Base-by-base conservation (phyloP, 805 yeast genomes). In the Saccharomycopsis sp. region DNA sequence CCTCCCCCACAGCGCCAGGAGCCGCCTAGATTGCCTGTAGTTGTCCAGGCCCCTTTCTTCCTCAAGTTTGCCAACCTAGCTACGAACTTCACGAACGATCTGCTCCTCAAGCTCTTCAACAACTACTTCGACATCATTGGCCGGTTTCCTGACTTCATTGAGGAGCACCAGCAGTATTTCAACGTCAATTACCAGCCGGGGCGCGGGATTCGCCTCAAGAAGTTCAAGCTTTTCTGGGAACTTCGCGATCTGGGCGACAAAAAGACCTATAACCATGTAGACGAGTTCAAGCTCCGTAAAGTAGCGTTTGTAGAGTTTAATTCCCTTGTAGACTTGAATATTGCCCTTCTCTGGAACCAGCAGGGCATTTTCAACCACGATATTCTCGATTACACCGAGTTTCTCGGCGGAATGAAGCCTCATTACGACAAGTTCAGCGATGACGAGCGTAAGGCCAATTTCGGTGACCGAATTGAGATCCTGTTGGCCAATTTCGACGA, bases 41-140 rank as follows among this genome's bases (percentile, higher is more conserved):
- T 57, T 69, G 68, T 56, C 50, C 58, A 44, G 75, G 87, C 88
- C 0, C 92, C 92, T 1, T 86, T 76, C 67, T 85, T 86, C 58
- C 81, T 81, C 52, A 86, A 85, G 67, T 75, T 87, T 56, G 69
- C 80, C 3, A 82, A 84, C 61, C 69, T 87, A 42, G 89, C 91
- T 0, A 73, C 80, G 2, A 76, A 76, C 22, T 77, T 84, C 42
- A 76, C 80, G 22, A 54, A 62, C 22, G 59, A 57, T 22, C 22
- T 44, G n/a, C 44, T 62, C 3, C 34, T 57, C 22, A 59, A 56
- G 19, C 41, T 62, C 22, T 62, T 62, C 34, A 47, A 62, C 17
- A 59, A 62, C 25, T 62, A 62, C 38, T 53, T 56, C 20, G 64
- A 62, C 53, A 62, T 62, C 25, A 56, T 59, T 2, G 62, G 63